Base-by-base conservation (phyloP, 495 filamentous ascomycete genomes). In the Trichoderma asperelloides region DNA sequence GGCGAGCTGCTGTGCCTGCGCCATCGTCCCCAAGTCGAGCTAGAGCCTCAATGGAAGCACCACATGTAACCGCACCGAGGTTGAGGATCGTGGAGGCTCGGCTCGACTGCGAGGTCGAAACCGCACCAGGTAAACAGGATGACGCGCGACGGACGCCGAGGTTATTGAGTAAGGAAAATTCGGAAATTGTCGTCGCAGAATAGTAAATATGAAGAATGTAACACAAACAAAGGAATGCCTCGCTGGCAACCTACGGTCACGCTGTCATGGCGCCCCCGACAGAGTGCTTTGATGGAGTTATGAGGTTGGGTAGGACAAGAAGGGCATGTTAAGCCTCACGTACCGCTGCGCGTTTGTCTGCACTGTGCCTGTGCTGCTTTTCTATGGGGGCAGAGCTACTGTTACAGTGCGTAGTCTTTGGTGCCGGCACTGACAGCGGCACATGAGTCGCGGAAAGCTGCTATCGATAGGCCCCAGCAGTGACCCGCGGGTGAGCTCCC, bases 1-100 rank as follows among this genome's bases (percentile, higher is more conserved):
- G 69, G 75, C 74, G 68, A 74, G 47, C 65, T 72, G 71, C 69
- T 74, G 72, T 66, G 74, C 71, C 69, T 75, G 72, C 72, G 72
- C 70, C 75, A 75, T 75, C 66, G 33, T 67, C 66, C 66, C 66
- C 66, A 21, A 30, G 7, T 25, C 21, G 39, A 28, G 8, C 64
- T 65, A 28, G 25, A 45, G 33, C 43, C 27, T 65, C 27, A 47
- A 65, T 51, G 7, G 40, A 45, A 65, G 64, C 64, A 8, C 13
- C 64, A 18, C 41, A 47, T 45, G 43, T 65, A 49, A 37, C 64
- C 64, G 27, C 28, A n/a, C 43, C 39, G 12, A n/a, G 23, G 64
- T 15, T 41, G 30, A 13, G 11, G 16, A 2, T 30, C 55, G 55
- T 13, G 12, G 55, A 28, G 5, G 55, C 25, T 28, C 43, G 43